Conservation (phyloP, 352 stramenopile species). For the Globisporangium nagaii region DNA sequence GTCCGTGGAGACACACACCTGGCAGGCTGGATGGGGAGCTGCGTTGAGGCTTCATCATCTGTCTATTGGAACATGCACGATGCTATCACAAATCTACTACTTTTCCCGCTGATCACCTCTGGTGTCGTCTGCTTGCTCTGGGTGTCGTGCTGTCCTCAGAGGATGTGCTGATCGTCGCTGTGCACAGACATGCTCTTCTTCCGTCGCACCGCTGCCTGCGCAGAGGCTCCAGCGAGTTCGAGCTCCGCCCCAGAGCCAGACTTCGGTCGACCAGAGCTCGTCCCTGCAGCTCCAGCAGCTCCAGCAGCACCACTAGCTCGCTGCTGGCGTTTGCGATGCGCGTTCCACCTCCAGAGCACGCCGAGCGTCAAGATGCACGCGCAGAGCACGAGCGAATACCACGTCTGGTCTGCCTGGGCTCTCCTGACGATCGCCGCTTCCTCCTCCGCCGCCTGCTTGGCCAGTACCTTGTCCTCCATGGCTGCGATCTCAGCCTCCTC, state of each 20-base stretch:
- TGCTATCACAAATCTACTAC: too few relatives aligned
- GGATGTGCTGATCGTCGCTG: slow-evolving; percentile 13
- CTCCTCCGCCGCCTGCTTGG: slow-evolving; percentile 25
- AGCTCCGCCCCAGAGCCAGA: slow-evolving; percentile 2
- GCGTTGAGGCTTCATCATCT: too few relatives aligned
- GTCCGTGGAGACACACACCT: too few relatives aligned
- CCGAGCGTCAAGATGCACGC: slow-evolving; percentile 4
- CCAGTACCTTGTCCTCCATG: slow-evolving; percentile 37
- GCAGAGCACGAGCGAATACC: slow-evolving; percentile 11
- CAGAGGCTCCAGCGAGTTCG: background rate
- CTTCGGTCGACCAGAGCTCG: background rate
- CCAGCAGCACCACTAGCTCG: background rate
- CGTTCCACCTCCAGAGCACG: slow-evolving; percentile 8
- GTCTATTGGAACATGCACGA: too few relatives aligned
- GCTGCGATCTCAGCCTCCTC: slow-evolving; percentile 57
- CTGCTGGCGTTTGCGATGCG: slow-evolving; percentile 12
- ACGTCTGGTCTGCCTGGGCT: slow-evolving; percentile 6
- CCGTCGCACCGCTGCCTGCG: slow-evolving; percentile 1
- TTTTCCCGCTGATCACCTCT: too few relatives aligned
- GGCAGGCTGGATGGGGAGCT: too few relatives aligned
- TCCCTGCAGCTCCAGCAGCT: too few relatives aligned
- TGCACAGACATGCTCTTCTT: slow-evolving; percentile 14
- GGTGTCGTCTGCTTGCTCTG: too few relatives aligned
- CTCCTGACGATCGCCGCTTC: slow-evolving; percentile 8
- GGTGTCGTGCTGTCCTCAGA: too few relatives aligned